Base-by-base conservation (phyloP, 208 protist genomes). In the Trypanosoma rangeli region DNA sequence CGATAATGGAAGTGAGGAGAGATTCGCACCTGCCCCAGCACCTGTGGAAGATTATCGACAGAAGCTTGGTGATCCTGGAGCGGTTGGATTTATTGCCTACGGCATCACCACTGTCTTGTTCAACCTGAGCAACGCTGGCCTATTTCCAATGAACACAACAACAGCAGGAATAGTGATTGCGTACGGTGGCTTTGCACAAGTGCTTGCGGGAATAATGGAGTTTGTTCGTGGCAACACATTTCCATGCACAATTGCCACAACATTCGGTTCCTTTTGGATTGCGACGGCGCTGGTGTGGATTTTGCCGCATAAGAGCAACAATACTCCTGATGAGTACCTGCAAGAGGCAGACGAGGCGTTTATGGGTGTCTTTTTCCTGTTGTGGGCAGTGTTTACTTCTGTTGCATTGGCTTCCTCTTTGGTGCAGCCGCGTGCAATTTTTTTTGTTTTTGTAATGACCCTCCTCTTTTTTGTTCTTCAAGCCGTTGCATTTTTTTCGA, bases 171-270 rank as follows among this genome's bases (percentile, higher is more conserved):
- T 87, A 31, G 75, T 72, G 35, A 53, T 80, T 35, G 73, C 54
- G 31, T 81, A 82, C 60, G 78, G 75, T 49, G 82, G 78, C 10
- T 22, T 57, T 15, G 55, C 66, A 44, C 78, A 87, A 70, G 63
- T 87, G 44, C 20, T 87, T 44, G 61, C 53, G 26, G 82, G 78
- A n/a, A 76, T 80, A 33, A 73, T 87, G 50, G 79, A 83, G 64
- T 88, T 73, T 72, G 35, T 70, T 54, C 61, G 76, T 5, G 75
- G 75, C 39, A 85, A 89, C 74, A 82, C 75, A 22, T 89, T 92
- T 59, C 72, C 68, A 3, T 82, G 70, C 72, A 84, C 71, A 44
- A 71, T 79, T 39, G 73, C 63, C 42, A 75, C 75, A 29, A 76
- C 73, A 0, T 87, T 76, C 69, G 78, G 78, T 28, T 73, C 75